A percentile compares a stretch with the other conserved stretches of the same genome.
Evolutionary conservation across 208 protist genomes (phyloP).

Genomic region (Crithidia thermophila): DNA sequence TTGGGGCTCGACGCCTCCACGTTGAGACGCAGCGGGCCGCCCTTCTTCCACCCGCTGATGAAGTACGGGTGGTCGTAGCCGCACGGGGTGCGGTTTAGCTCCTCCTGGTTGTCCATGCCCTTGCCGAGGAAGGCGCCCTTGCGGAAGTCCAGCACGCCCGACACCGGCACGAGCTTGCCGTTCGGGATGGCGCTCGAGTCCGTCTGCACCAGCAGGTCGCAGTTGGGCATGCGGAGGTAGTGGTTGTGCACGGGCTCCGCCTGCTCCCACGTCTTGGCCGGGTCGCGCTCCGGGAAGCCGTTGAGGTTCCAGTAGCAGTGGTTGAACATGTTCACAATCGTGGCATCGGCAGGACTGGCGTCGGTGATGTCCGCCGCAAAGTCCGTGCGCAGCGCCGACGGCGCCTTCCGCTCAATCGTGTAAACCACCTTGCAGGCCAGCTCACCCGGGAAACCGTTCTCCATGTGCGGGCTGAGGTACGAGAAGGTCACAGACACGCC

Average conservation of each 20-base stretch:
- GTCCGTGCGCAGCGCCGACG: conserved; percentile 32
- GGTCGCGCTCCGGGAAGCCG: conserved; percentile 34
- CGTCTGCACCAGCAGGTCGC: conserved; percentile 31
- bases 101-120: conserved; percentile 30
- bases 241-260: conserved; percentile 38
- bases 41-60: conserved; percentile 42
- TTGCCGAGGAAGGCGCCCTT: conserved; percentile 27
- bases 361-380: conserved; percentile 39
- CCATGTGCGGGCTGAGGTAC: conserved; percentile 53
- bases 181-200: conserved; percentile 41
- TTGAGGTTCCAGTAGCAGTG: conserved; percentile 75
- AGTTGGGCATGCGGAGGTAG: conserved; percentile 36
- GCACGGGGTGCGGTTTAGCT: conserved; percentile 39
- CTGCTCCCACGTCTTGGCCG: conserved; percentile 16
- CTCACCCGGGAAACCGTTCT: conserved; percentile 62
- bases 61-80: conserved; percentile 55
- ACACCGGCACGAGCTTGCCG: conserved; percentile 28
- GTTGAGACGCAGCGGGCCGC: conserved; percentile 24
- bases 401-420: conserved; percentile 27
- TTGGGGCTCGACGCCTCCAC: conserved; percentile 37
- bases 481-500: conserved; percentile 29
- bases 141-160: conserved; percentile 46
- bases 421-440: conserved; percentile 34
- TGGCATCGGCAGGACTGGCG: conserved; percentile 36
- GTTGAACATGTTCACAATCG: conserved; percentile 61